Percentiles rank a stretch among this genome's conserved stretches.
phyloP scores from a whole-genome alignment of 495 filamentous ascomycete genomes.

The Penicillium egyptiacum region DNA sequence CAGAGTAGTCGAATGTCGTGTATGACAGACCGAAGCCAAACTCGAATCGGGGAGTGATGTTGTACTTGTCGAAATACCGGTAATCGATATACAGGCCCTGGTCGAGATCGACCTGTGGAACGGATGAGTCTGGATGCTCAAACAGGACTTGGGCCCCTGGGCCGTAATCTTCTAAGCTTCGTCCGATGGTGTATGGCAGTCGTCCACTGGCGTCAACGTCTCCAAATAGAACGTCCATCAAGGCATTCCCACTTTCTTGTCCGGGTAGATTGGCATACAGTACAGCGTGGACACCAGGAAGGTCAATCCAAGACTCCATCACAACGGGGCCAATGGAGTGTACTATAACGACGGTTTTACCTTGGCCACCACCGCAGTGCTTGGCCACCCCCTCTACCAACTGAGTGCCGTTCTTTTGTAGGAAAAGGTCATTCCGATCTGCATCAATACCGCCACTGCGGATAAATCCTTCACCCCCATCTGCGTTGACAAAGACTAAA shows the following conservation, averaged over 20 bases:
- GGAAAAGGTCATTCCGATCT: constrained; percentile 77
- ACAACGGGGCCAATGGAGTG: constrained; percentile 88
- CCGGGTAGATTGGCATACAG: constrained; percentile 86
- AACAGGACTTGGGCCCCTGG: constrained; percentile 74
- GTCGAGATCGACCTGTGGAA: constrained; percentile 81
- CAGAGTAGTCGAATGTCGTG: constrained; percentile 71
- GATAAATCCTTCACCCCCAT: constrained; percentile 66
- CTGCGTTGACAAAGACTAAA: constrained; percentile 62
- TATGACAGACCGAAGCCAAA: constrained; percentile 77
- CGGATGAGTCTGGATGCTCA: constrained; percentile 59
- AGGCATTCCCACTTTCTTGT: constrained; percentile 83
- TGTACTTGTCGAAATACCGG: constrained; percentile 80
- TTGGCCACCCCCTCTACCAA: constrained; percentile 70
- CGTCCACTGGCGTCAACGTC: constrained; percentile 82
- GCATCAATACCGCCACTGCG: constrained; percentile 63
- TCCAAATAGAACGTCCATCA: constrained; percentile 83
- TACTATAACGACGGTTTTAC: constrained; percentile 78
- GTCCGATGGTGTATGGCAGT: constrained; percentile 88
- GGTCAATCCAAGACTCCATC: constrained; percentile 80
- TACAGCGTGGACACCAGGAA: constrained; percentile 76
- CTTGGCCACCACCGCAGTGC: constrained; percentile 65
- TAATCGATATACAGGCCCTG: constrained; percentile 90
- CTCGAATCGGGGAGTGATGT: constrained; percentile 64
- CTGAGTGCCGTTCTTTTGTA: constrained; percentile 75
- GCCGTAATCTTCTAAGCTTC: constrained; percentile 77